Evolutionary conservation across 2,329 filamentous ascomycete species (phyloP), one percentile per base, ranked within the genome.

Genomic region (Penicillium sp.): DNA sequence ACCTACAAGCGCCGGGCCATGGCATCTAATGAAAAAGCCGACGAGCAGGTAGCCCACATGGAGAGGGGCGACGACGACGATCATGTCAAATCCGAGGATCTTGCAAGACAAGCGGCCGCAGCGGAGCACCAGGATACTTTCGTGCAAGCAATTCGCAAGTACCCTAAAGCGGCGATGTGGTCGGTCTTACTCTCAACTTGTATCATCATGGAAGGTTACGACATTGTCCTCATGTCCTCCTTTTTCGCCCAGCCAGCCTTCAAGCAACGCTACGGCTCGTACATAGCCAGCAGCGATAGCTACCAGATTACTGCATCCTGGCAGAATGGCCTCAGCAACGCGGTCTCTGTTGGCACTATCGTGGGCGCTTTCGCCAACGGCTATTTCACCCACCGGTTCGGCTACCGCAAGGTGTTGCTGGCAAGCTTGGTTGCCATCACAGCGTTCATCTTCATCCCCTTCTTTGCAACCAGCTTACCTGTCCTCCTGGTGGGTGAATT

Each of bases 301-400:
- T 83, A 82, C 57, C 75, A 79, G 38, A 73, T 87, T 25, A 79
- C 81, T 1, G 81, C 84, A 0, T 76, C 80, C 0, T 88, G 86
- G 86, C 84, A 87, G 69, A 81, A 82, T 0, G 84, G 79, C 0
- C 68, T 88, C 2, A 81, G 79, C 6, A 86, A 85, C 57, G 86
- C 84, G 31, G 83, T 83, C 52, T 80, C 83, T 56, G 81, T 83
- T 20, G 88, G 88, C 45, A 86, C 88, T 70, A 86, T 91, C 52
- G 80, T 90, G 52, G 88, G 88, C 14, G 79, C 90, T 49, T 76
- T 88, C 64, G 78, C 89, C 71, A 89, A 88, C 69, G 88, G 88
- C 39, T 86, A 81, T 72, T 74, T 88, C 49, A 86, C 86, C 15
- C 87, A 90, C 12, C 62, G 84, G n/a, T 86, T 87, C 66, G 86